Conservation (phyloP, 768 basidiomycete species). For the Panaeolus cyanescens region DNA sequence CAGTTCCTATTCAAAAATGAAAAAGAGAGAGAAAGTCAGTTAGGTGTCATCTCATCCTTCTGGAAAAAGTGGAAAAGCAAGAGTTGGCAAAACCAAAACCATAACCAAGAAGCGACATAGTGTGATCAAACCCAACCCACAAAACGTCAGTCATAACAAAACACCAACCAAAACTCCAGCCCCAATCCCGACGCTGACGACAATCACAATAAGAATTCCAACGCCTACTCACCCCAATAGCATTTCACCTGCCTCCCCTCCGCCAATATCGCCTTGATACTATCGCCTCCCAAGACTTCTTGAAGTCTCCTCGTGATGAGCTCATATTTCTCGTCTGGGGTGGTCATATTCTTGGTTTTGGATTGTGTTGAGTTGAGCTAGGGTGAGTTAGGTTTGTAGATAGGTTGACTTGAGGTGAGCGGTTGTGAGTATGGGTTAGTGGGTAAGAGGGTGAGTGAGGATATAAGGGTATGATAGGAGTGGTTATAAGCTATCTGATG, state of each 20-base stretch:
- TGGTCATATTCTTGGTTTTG: slow-evolving; percentile 25
- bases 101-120: too few relatives aligned
- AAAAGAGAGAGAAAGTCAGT: too few relatives aligned
- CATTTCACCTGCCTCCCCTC: slow-evolving; percentile 78
- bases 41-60: too few relatives aligned
- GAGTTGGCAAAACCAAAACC: neutral
- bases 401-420: too few relatives aligned
- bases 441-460: too few relatives aligned
- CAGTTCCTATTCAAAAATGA: slow-evolving; percentile 62
- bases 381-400: neutral
- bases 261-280: slow-evolving; percentile 76
- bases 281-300: slow-evolving; percentile 86
- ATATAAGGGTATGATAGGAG: too few relatives aligned
- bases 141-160: too few relatives aligned
- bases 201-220: slow-evolving; percentile 4
- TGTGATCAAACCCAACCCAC: too few relatives aligned
- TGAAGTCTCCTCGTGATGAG: slow-evolving; percentile 85
- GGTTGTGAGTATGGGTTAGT: too few relatives aligned
- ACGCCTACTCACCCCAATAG: slow-evolving; percentile 81
- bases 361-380: neutral
- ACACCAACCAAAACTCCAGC: neutral
- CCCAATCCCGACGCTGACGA: neutral
- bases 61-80: too few relatives aligned
- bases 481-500: too few relatives aligned
- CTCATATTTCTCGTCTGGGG: slow-evolving; percentile 61